A percentile compares a stretch with the other conserved stretches of the same genome.
phyloP scores from a whole-genome alignment of 1,284 basidiomycete species.

The Fomes fomentarius region DNA sequence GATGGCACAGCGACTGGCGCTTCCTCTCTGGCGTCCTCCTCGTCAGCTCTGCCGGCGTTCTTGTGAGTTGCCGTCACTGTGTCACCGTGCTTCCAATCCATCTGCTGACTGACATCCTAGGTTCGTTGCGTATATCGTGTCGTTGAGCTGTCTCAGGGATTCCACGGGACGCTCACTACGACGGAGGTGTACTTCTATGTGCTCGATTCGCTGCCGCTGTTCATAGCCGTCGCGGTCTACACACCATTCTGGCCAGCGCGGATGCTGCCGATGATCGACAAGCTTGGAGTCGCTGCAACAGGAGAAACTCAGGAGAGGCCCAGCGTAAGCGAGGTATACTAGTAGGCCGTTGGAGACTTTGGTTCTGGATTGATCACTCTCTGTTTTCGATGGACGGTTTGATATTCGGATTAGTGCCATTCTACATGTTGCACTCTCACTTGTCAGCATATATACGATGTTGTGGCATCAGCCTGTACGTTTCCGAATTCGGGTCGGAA shows the following conservation, averaged over 20 bases:
- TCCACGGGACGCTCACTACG: constrained; percentile 59
- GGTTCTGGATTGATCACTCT: background rate
- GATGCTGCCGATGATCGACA: constrained; percentile 43
- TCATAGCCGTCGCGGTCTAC: constrained; percentile 60
- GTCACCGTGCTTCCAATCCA: no score
- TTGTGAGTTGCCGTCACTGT: constrained; percentile 37
- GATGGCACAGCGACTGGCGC: constrained; percentile 67
- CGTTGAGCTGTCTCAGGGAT: constrained; percentile 69
- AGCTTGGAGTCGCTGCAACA: constrained; percentile 6
- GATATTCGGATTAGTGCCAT: no score
- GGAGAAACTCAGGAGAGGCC: background rate
- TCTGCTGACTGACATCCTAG: constrained; percentile 36
- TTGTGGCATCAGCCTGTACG: no score
- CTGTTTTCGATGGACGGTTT: no score
- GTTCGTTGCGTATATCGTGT: constrained; percentile 72
- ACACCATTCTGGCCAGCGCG: constrained; percentile 63
- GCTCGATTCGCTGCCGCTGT: constrained; percentile 68
- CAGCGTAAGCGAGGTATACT: constrained; percentile 3
- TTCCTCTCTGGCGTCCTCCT: constrained; percentile 54
- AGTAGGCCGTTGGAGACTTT: no score
- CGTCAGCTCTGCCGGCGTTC: constrained; percentile 67
- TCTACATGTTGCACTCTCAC: no score
- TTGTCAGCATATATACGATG: no score
- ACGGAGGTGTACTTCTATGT: constrained; percentile 61
- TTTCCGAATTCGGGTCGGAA: background rate